Conservation (phyloP, 495 filamentous ascomycete genomes). For the Letharia lupina region DNA sequence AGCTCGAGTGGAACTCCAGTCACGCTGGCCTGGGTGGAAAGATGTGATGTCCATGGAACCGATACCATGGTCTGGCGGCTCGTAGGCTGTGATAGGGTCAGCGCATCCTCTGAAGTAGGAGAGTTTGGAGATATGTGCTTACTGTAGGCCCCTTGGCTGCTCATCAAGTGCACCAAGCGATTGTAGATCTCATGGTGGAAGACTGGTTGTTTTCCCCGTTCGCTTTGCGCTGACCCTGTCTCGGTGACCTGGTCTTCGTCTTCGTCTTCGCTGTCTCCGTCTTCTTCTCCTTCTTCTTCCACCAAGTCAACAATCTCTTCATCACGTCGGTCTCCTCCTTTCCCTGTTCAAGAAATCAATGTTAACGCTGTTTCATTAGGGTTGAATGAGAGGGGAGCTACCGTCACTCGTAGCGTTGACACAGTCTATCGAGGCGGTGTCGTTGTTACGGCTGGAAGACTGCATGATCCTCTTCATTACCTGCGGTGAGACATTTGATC, state of each 20-base stretch:
- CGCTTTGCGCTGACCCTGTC: neutral
- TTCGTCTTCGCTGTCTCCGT: neutral
- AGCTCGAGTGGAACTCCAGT: neutral
- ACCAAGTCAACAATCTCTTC: neutral
- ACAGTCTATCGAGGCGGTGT: neutral
- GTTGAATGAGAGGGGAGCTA: neutral
- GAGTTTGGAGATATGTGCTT: neutral
- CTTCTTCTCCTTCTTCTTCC: neutral
- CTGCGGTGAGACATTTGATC: neutral
- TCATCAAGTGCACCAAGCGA: neutral
- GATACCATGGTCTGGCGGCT: neutral
- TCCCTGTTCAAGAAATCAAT: neutral
- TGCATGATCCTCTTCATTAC: neutral
- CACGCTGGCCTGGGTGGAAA: neutral
- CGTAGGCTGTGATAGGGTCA: neutral
- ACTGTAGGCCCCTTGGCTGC: neutral
- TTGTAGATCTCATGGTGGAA: conserved; percentile 1
- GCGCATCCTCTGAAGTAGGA: neutral
- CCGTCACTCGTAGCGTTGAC: neutral
- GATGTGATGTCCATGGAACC: neutral
- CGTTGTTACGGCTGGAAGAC: neutral
- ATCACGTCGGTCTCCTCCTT: neutral
- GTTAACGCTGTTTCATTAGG: neutral
- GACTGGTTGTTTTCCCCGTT: neutral
- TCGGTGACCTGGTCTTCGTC: neutral